A percentile compares a stretch with the other conserved stretches of the same genome.
Evolutionary conservation across 2,329 filamentous ascomycete species (phyloP).

Genomic region (Neurospora crassa): DNA sequence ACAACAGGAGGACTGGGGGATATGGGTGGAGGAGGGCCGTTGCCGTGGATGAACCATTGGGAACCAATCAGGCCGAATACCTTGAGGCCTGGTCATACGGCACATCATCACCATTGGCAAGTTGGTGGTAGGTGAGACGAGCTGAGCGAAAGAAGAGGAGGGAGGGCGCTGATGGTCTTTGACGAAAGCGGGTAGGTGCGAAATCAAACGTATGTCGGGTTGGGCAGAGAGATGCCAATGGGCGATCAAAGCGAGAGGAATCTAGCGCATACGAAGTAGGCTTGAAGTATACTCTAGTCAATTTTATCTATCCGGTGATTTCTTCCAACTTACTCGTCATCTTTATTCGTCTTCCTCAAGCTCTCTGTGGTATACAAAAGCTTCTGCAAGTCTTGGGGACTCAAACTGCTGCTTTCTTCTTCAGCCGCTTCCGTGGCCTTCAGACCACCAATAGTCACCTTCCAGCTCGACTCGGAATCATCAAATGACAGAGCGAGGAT

Average conservation of each 20-base stretch:
- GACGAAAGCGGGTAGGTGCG: not conserved
- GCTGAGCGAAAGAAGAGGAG: not conserved
- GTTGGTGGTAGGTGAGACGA: not conserved
- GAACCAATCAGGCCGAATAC: not conserved
- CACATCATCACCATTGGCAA: constrained; percentile 1
- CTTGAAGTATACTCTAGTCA: not conserved
- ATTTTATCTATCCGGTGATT: not conserved
- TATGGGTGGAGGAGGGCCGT: not conserved
- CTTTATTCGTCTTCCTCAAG: constrained; percentile 33
- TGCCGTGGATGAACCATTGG: not conserved
- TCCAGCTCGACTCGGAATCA: constrained; percentile 1
- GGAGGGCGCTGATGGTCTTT: constrained; percentile 1
- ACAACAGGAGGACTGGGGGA: not conserved
- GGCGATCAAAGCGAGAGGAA: not conserved
- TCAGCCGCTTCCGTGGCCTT: constrained; percentile 8
- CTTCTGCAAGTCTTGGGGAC: constrained; percentile 28
- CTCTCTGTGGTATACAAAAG: constrained; percentile 38
- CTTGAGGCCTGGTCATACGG: not conserved
- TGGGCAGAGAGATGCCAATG: not conserved
- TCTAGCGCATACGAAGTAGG: not conserved
- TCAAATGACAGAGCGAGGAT: not conserved
- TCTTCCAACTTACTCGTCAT: constrained; percentile 21
- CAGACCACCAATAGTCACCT: not conserved
- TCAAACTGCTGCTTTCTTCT: constrained; percentile 27
- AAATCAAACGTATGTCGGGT: not conserved